Percentiles rank a stretch among this genome's conserved stretches.
These are phyloP conservation scores for Tubosaeta sp. DNA, from an alignment of 768 basidiomycete genomes.

Conservation along the genomic window DNA sequence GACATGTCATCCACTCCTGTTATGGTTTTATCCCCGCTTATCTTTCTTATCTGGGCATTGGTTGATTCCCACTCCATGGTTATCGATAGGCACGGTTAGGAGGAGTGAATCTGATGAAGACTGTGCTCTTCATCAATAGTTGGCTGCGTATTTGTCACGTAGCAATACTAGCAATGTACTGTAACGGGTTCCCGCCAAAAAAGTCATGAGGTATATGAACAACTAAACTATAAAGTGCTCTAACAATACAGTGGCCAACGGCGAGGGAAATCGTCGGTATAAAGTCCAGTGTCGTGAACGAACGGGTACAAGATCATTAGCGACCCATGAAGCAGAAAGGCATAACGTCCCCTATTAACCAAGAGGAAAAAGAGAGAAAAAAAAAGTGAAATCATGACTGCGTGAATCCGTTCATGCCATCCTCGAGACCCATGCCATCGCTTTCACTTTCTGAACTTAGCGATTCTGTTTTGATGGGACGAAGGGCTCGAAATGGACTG, in stretches of 20 bases:
- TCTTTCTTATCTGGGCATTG: no score
- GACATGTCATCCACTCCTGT: no score
- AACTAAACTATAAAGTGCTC: conserved; percentile 31
- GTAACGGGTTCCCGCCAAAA: conserved; percentile 20
- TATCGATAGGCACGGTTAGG: conserved; percentile 40
- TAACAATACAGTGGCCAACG: conserved; percentile 39
- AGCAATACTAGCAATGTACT: conserved; percentile 25
- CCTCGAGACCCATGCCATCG: conserved; percentile 56
- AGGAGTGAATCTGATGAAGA: conserved; percentile 73
- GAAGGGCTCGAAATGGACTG: conserved; percentile 37
- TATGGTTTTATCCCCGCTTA: no score
- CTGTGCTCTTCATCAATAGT: conserved; percentile 82
- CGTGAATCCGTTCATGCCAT: conserved; percentile 36
- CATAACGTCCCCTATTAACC: conserved; percentile 8
- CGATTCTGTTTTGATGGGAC: conserved; percentile 53
- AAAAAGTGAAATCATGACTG: conserved; percentile 28
- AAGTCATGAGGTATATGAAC: conserved; percentile 28
- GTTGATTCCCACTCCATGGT: conserved; percentile 1
- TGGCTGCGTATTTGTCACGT: conserved; percentile 56
- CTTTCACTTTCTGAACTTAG: conserved; percentile 69
- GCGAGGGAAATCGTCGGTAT: conserved; percentile 31
- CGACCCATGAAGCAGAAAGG: conserved; percentile 27
- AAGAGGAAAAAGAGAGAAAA: conserved; percentile 18
- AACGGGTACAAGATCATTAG: conserved; percentile 27
- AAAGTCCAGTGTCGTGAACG: conserved; percentile 30